A percentile compares a stretch with the other conserved stretches of the same genome.
Conservation (phyloP, 1,284 basidiomycete genomes). For the Ustilago nuda region DNA sequence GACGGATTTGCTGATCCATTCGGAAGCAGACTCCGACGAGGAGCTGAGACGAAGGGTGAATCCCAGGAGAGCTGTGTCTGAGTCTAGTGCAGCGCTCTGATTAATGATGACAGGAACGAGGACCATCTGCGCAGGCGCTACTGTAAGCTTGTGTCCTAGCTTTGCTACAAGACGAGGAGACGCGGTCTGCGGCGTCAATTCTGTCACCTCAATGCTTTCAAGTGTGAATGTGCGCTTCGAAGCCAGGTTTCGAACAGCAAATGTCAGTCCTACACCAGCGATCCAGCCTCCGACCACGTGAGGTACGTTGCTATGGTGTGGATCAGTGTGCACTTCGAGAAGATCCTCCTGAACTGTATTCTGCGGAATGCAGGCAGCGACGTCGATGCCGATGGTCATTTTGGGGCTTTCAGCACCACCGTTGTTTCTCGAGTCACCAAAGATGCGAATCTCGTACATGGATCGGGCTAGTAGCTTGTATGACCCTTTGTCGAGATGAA, state of each 20-base stretch:
- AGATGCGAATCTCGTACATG: slow-evolving; percentile 54
- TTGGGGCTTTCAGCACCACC: slow-evolving; percentile 24
- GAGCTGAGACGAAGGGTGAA: slow-evolving; percentile 3
- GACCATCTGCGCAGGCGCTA: slow-evolving; percentile 17
- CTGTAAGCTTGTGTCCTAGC: not conserved
- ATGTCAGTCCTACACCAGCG: slow-evolving; percentile 38
- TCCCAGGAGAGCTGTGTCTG: not conserved
- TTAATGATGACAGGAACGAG: slow-evolving; percentile 15
- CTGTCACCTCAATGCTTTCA: not conserved
- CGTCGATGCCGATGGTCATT: slow-evolving; percentile 39
- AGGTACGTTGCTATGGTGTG: slow-evolving; percentile 38
- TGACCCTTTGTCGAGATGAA: slow-evolving; percentile 28
- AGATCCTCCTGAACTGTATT: not conserved
- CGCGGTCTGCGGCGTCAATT: too few species aligned
- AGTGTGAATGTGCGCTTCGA: slow-evolving; percentile 1
- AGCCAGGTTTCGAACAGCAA: slow-evolving; percentile 34
- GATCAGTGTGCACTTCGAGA: slow-evolving; percentile 22
- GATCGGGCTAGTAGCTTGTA: slow-evolving; percentile 42
- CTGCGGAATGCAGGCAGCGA: slow-evolving; percentile 14
- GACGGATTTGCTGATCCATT: slow-evolving; percentile 10
- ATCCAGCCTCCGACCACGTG: slow-evolving; percentile 49
- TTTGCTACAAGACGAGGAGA: slow-evolving; percentile 1
- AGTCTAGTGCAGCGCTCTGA: slow-evolving; percentile 5
- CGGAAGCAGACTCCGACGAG: not conserved
- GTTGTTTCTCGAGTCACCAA: slow-evolving; percentile 41